These are phyloP conservation scores for Gymnopilus dilepis DNA, from an alignment of 768 basidiomycete genomes.

Conservation along the genomic window DNA sequence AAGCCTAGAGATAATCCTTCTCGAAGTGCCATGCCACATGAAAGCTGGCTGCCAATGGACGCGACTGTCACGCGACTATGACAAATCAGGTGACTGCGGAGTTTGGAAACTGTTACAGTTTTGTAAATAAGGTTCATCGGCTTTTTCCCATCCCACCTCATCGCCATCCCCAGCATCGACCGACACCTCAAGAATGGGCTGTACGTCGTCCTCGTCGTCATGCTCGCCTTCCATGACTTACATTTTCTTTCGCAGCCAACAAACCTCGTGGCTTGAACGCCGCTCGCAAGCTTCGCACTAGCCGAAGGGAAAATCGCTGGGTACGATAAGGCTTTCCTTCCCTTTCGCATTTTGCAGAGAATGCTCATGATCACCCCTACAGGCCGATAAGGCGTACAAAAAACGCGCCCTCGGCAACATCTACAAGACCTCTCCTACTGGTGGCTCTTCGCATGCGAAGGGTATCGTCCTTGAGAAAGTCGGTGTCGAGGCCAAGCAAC, in stretches of 20 bases:
- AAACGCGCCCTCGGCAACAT: conserved; percentile 99
- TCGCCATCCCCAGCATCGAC: conserved; percentile 46
- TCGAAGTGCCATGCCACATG: conserved; percentile 25
- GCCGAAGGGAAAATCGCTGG: conserved; percentile 97
- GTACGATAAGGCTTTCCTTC: conserved; percentile 48
- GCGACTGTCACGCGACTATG: conserved; percentile 1
- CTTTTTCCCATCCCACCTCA: conserved; percentile 35
- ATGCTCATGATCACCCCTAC: conserved; percentile 18
- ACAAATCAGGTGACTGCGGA: conserved; percentile 29
- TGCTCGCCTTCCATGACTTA: conserved; percentile 19
- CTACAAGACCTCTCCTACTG: conserved; percentile 99
- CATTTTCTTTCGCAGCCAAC: conserved; percentile 65
- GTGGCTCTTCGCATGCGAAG: conserved; percentile 99
- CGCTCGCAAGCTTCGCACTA: conserved; percentile 95
- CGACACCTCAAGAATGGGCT: conserved; percentile 81
- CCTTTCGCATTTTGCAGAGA: neutral
- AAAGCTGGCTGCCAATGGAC: conserved; percentile 4
- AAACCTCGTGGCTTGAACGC: conserved; percentile 99
- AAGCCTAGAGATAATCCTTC: conserved; percentile 9
- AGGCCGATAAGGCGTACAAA: conserved; percentile 99
- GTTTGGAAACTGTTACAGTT: conserved; percentile 44
- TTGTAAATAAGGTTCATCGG: conserved; percentile 51
- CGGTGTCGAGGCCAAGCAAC: conserved; percentile 99
- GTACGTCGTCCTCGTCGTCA: conserved; percentile 54
- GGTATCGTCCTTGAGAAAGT: conserved; percentile 99